Conservation (phyloP, 495 filamentous ascomycete genomes). For the Pyrenula massariospora region DNA sequence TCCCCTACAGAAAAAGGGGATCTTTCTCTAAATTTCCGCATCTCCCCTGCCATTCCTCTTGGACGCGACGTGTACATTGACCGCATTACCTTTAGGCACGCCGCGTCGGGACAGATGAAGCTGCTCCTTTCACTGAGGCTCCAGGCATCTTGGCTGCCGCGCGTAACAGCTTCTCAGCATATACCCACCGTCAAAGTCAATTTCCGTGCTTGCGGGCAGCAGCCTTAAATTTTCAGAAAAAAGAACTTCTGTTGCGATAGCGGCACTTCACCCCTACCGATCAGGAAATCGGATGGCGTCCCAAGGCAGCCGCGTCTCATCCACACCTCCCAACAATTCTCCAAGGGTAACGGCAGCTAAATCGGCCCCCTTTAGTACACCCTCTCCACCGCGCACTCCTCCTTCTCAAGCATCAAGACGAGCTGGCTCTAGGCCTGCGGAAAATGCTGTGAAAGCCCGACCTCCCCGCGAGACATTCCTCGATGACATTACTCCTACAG, state of each 20-base stretch:
- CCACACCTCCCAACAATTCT: background rate
- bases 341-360: background rate
- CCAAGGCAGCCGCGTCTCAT: background rate
- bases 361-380: background rate
- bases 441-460: background rate
- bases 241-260: background rate
- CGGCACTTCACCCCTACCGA: background rate
- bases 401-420: constrained; percentile 19
- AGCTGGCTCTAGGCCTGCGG: background rate
- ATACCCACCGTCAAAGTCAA: background rate
- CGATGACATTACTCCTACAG: constrained; percentile 31
- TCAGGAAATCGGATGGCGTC: background rate
- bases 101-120: background rate
- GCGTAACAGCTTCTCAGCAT: background rate
- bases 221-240: background rate
- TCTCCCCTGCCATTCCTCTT: background rate
- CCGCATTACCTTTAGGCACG: background rate
- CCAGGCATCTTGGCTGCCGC: background rate
- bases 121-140: background rate
- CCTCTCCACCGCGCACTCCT: constrained; percentile 35
- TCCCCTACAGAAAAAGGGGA: background rate
- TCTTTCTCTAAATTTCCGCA: background rate
- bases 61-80: no score
- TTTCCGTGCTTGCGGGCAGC: background rate
- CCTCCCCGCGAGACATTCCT: constrained; percentile 36